Base-by-base conservation (phyloP, 176 grass and related monocot genomes). In the Puccinellia tenuiflora region DNA sequence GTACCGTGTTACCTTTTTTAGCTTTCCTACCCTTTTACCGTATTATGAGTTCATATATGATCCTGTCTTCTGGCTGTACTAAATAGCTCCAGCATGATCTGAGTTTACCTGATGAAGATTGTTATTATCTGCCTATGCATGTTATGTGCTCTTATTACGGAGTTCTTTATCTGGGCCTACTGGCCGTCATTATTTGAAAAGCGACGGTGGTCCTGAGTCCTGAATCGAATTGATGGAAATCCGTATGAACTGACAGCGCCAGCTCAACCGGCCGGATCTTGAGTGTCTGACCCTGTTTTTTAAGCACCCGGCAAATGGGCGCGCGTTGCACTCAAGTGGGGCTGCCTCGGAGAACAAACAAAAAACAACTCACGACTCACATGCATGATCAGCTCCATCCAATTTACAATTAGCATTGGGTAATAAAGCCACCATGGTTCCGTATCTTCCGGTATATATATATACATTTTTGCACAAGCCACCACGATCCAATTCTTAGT, bases 231-330 rank as follows among this genome's bases (percentile, higher is more conserved):
- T 38, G 8, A 38, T 81, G 3, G n/a, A 52, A 52, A 81, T 54
- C 79, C 46, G 47, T 28, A 52, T 2, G 28, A 25, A 24, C 43
- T 66, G 54, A 21, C 47, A 81, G 26, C 50, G 52, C 80, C 53
- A 83, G 80, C 68, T 40, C 80, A 71, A 30, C 50, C 63, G 7
- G 42, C 50, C 63, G 13, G 60, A 48, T 64, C 60, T 12, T 10
- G 5, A 31, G 66, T n/a, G 5, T 22, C 43, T 34, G 45, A 17
- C 45, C 26, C 62, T 50, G 28, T 52, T 81, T 16, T 2, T 37
- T 50, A 55, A 81, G 79, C 53, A 18, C 50, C 34, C 50, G 54
- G 51, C 64, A 70, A 70, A 81, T 39, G 64, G 25, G 64, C 52
- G 21, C 8, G 42, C 7, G 31, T 18, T 61, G n/a, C 47, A 71